Percentiles rank a stretch among this genome's conserved stretches.
Conservation (phyloP, 192 early-diverging fungal species). For the Hyaloraphidium curvatum region DNA sequence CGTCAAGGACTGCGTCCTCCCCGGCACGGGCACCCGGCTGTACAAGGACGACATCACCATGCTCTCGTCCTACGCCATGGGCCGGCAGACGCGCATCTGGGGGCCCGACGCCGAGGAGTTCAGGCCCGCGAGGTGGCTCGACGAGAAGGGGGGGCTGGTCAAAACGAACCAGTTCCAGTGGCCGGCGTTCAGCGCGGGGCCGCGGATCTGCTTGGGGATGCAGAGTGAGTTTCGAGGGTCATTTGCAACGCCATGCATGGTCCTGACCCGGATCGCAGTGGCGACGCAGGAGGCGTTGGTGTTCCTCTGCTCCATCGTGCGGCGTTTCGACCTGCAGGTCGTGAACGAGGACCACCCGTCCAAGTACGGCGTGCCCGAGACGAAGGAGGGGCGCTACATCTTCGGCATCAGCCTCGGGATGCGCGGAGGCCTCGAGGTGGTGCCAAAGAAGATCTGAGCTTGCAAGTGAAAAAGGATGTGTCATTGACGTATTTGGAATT, state of each 20-base stretch:
- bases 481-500: too few species aligned
- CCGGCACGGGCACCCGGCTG: background rate
- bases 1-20: background rate
- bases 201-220: background rate
- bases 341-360: background rate
- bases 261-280: too few species aligned
- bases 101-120: background rate
- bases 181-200: slow-evolving; percentile 8
- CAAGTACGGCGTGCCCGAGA: background rate
- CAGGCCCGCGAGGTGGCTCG: background rate
- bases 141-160: background rate
- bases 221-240: too few species aligned
- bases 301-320: background rate
- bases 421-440: background rate
- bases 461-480: too few species aligned
- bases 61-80: slow-evolving; percentile 4
- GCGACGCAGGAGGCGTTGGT: background rate
- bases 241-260: too few species aligned
- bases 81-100: background rate
- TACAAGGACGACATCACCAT: background rate
- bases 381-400: background rate
- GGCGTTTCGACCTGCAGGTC: too few species aligned
- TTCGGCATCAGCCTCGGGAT: background rate
- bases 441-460: background rate
- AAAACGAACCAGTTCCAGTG: background rate